Evolutionary conservation across 805 yeast genomes (phyloP), one percentile per base, ranked within the genome.

Genomic region (Lachancea meyersii): DNA sequence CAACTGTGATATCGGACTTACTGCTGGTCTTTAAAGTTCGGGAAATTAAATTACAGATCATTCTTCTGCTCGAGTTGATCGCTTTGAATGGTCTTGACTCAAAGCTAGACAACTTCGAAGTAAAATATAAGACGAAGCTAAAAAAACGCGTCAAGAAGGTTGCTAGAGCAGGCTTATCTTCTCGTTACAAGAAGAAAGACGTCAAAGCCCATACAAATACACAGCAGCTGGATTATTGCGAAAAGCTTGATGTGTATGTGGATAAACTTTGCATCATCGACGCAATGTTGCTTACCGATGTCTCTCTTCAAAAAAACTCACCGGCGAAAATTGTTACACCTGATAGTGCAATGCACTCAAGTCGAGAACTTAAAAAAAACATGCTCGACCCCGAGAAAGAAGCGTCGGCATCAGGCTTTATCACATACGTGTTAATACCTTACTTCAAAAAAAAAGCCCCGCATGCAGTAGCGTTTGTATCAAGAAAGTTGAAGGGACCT

Each of bases 251-350:
- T 45, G 54, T 72, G 5, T 65, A 73, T 24, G 53, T 77, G 2
- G 83, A 77, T 53, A 72, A 77, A 46, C 60, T 78, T 49, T 71
- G 73, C 21, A 69, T 79, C 26, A 68, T 78, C 68, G 82, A 78
- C 48, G 66, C 75, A 5, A 53, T 79, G 16, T 45, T 69, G 17
- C 67, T 67, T 1, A 64, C 57, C 11, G 50, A 65, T 8, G 47
- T 57, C 0, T 49, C 56, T 10, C 57, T 20, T 30, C 27, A 32
- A 58, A 22, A 47, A 24, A 19, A 11, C 30, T 14, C 28, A 8
- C 28, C 26, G 4, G 43, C 19, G 5, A 26, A 41, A 13, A 31
- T 16, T 18, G 30, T 34, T 10, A 9, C 11, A 3, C 27, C 16
- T 19, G n/a, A 18, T 5, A 3, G 31, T 10, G 36, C 39, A 8